Conservation (phyloP, 768 basidiomycete genomes). For the Pleurotus cornucopiae region DNA sequence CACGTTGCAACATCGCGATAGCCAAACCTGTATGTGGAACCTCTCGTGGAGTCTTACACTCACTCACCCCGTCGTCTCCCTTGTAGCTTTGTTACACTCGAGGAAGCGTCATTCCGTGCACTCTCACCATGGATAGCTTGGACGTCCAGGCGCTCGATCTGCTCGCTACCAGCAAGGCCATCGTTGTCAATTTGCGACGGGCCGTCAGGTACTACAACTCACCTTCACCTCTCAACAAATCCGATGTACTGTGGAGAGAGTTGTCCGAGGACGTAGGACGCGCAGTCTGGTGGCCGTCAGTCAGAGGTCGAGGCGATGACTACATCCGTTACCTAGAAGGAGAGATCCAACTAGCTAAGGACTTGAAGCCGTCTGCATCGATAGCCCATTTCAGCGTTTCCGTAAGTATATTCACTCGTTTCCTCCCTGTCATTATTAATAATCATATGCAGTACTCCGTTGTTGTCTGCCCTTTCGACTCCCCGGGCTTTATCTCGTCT, state of each 20-base stretch:
- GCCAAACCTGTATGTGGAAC: conserved; percentile 39
- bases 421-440: conserved; percentile 1
- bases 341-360: conserved; percentile 48
- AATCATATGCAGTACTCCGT: conserved; percentile 37
- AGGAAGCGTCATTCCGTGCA: conserved; percentile 34
- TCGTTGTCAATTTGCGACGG: conserved; percentile 21
- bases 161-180: conserved; percentile 20
- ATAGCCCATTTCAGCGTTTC: conserved; percentile 50
- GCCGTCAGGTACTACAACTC: conserved; percentile 27
- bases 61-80: neutral
- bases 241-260: conserved; percentile 42
- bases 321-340: conserved; percentile 43
- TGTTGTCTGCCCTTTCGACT: conserved; percentile 41
- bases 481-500: conserved; percentile 29
- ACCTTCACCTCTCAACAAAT: conserved; percentile 21
- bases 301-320: conserved; percentile 21
- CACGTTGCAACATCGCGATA: conserved; percentile 38
- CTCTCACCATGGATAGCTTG: conserved; percentile 23
- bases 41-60: too few relatives aligned
- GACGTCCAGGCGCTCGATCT: conserved; percentile 26
- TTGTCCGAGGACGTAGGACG: conserved; percentile 36
- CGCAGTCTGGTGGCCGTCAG: conserved; percentile 47
- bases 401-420: conserved; percentile 23
- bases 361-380: conserved; percentile 44
- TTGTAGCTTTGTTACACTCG: conserved; percentile 30